Evolutionary conservation across 129 eudicot species (phyloP).

Genomic region (Helianthus tuberosus): DNA sequence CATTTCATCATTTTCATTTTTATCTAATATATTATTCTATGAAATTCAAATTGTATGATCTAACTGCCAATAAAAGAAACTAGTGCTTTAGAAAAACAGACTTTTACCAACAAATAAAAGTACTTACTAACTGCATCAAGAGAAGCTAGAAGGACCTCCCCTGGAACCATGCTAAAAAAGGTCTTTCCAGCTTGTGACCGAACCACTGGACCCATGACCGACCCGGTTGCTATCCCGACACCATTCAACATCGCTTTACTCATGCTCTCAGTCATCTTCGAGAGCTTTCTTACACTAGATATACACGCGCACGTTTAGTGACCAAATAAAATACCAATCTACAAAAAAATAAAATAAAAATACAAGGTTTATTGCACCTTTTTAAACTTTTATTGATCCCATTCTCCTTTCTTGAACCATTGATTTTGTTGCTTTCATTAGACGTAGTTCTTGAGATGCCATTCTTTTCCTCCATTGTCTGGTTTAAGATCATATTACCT

Average conservation of each 20-base stretch:
- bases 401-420: constrained; percentile 44
- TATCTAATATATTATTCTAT: no score
- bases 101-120: neutral
- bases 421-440: constrained; percentile 29
- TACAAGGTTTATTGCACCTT: constrained; percentile 47
- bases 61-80: no score
- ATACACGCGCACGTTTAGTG: neutral
- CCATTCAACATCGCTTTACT: constrained; percentile 79
- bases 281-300: constrained; percentile 66
- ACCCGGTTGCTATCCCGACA: constrained; percentile 70
- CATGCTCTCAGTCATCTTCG: constrained; percentile 84
- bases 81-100: no score
- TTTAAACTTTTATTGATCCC: constrained; percentile 66
- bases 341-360: neutral
- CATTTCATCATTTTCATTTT: no score
- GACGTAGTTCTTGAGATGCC: constrained; percentile 28
- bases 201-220: constrained; percentile 78
- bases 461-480: constrained; percentile 39
- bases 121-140: constrained; percentile 92
- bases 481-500: constrained; percentile 61
- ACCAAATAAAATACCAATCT: neutral
- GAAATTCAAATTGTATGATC: no score
- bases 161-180: constrained; percentile 79
- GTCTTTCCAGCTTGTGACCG: constrained; percentile 78
- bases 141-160: constrained; percentile 91